phyloP scores from a whole-genome alignment of 164 flowering plant species.

The Sedum album region DNA sequence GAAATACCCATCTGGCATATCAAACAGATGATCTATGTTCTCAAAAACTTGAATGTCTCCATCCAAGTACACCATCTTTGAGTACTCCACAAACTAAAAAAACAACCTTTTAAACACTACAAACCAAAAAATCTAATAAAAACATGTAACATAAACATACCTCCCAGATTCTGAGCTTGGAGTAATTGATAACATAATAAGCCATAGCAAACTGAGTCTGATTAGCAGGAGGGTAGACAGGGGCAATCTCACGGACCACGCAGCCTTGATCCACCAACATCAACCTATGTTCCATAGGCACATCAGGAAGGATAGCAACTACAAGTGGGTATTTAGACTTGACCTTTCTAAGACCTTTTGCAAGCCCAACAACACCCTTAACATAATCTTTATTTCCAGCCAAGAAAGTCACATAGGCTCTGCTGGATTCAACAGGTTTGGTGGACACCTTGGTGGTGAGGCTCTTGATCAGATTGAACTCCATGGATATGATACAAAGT shows the following conservation, averaged over 20 bases:
- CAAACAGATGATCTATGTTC: conserved; percentile 7
- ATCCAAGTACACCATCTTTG: conserved; percentile 2
- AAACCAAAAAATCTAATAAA: no score
- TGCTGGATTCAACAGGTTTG: background rate
- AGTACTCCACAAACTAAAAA: conserved; percentile 6
- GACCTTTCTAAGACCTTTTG: conserved; percentile 6
- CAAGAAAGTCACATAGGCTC: conserved; percentile 4
- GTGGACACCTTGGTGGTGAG: background rate
- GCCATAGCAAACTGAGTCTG: conserved; percentile 6
- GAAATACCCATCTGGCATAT: background rate
- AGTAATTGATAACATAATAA: conserved; percentile 18
- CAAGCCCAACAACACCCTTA: conserved; percentile 5
- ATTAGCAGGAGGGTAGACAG: conserved; percentile 6
- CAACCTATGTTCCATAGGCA: background rate
- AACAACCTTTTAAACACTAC: background rate
- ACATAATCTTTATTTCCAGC: conserved; percentile 5
- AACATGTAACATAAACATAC: background rate
- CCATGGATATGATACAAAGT: no score
- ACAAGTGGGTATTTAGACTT: conserved; percentile 3
- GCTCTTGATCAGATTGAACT: background rate
- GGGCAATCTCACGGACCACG: conserved; percentile 4
- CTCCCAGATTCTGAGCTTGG: conserved; percentile 21
- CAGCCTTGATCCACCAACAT: conserved; percentile 3
- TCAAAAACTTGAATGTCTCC: conserved; percentile 4
- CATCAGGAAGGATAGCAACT: background rate